Evolutionary conservation across 441 rosid genomes (phyloP).

Genomic region (Pelargonium citronellum): DNA sequence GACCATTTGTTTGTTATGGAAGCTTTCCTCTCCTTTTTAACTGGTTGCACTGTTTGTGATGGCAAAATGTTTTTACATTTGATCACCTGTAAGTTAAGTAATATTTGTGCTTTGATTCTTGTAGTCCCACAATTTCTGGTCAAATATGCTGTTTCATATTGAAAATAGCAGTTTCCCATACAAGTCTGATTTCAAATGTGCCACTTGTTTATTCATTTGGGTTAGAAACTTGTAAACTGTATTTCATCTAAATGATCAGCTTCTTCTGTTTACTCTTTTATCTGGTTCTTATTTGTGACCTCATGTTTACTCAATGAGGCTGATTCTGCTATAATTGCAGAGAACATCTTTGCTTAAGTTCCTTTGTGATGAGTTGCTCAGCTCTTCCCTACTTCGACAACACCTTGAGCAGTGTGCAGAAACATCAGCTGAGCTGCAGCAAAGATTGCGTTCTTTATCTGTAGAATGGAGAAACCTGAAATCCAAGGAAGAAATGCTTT

Average conservation of each 20-base stretch:
- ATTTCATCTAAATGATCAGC: not conserved
- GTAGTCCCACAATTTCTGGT: no score
- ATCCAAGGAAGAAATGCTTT: conserved; percentile 62
- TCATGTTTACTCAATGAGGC: conserved; percentile 15
- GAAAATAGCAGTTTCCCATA: not conserved
- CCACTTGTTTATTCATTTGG: no score
- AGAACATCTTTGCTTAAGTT: conserved; percentile 72
- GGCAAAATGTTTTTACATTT: not conserved
- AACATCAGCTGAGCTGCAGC: conserved; percentile 68
- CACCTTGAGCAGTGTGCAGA: conserved; percentile 92
- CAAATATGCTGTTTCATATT: no score
- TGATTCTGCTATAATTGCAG: conserved; percentile 46
- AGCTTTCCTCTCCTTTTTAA: not conserved
- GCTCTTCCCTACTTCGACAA: conserved; percentile 71
- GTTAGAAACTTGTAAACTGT: not conserved
- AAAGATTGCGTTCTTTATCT: conserved; percentile 64
- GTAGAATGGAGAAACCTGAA: conserved; percentile 65
- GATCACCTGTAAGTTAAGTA: not conserved
- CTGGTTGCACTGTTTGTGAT: not conserved
- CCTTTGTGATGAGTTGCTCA: conserved; percentile 88
- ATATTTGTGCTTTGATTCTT: no score
- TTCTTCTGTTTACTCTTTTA: not conserved
- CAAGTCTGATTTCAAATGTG: not conserved
- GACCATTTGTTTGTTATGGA: conserved; percentile 4
- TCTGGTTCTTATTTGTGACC: conserved; percentile 12